Conservation (phyloP, 2,329 filamentous ascomycete genomes). For the Ophiostoma populinum region DNA sequence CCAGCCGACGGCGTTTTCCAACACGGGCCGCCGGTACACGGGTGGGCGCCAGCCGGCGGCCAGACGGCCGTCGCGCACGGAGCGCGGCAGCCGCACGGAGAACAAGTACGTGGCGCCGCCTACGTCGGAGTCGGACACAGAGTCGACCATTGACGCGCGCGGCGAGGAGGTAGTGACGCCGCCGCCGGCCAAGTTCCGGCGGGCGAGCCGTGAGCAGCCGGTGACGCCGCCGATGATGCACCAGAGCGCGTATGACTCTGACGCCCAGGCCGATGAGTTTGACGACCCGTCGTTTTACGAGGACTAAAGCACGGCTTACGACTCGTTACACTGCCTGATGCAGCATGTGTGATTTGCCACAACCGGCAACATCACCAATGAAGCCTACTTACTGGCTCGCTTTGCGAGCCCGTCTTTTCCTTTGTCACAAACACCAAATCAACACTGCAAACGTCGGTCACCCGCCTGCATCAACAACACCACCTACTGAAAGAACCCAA, state of each 20-base stretch:
- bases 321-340: not conserved
- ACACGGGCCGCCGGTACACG: conserved; percentile 40
- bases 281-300: conserved; percentile 43
- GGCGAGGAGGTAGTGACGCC: conserved; percentile 23
- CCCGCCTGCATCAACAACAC: too few species aligned
- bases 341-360: too few species aligned
- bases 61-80: conserved; percentile 13
- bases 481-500: not conserved
- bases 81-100: too few species aligned
- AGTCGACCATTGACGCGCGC: not conserved
- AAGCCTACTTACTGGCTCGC: too few species aligned
- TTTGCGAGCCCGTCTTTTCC: too few species aligned
- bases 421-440: not conserved
- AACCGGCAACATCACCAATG: too few species aligned
- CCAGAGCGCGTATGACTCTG: conserved; percentile 39
- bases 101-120: conserved; percentile 21
- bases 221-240: conserved; percentile 47
- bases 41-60: conserved; percentile 23
- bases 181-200: conserved; percentile 14
- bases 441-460: too few species aligned
- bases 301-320: conserved; percentile 16
- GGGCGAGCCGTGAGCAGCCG: conserved; percentile 22
- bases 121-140: not conserved
- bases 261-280: conserved; percentile 41
- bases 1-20: conserved; percentile 44